Percentiles rank a stretch among this genome's conserved stretches.
Evolutionary conservation across 768 basidiomycete species (phyloP).

Genomic region (Suillus decipiens): DNA sequence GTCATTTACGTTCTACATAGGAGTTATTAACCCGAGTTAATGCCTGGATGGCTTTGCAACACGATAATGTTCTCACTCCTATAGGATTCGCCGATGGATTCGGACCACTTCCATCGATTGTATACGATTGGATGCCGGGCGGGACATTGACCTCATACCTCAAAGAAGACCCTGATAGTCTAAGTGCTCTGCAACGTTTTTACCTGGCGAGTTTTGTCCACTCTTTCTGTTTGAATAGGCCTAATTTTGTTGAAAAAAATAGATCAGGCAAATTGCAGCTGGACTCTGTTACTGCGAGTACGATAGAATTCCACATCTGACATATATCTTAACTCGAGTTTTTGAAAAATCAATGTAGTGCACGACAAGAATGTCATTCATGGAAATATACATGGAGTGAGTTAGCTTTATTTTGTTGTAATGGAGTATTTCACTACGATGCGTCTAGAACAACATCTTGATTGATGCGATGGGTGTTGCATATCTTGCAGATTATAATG

Average conservation of each 20-base stretch:
- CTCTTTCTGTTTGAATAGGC: not conserved
- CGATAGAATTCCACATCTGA: not conserved
- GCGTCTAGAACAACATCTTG: constrained; percentile 12
- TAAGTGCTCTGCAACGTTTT: constrained; percentile 12
- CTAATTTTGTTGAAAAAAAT: not conserved
- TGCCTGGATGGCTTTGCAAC: not conserved
- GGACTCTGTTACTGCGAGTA: constrained; percentile 28
- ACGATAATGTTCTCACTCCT: constrained; percentile 21
- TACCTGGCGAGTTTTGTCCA: constrained; percentile 15
- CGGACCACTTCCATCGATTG: constrained; percentile 25
- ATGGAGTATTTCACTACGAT: not conserved
- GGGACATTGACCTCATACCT: constrained; percentile 24
- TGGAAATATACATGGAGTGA: constrained; percentile 39
- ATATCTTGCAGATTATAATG: constrained; percentile 9
- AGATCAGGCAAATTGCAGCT: constrained; percentile 16
- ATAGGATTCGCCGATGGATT: constrained; percentile 21
- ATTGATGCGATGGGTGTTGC: not conserved
- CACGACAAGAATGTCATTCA: constrained; percentile 30
- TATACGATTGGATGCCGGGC: constrained; percentile 28
- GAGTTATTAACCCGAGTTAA: not conserved
- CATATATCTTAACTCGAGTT: not conserved
- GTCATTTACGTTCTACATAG: not conserved
- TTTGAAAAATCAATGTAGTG: constrained; percentile 15
- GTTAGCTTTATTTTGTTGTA: not conserved
- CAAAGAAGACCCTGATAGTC: not conserved